phyloP scores from a whole-genome alignment of 1,284 basidiomycete genomes.

The Psilocybe mexicana region DNA sequence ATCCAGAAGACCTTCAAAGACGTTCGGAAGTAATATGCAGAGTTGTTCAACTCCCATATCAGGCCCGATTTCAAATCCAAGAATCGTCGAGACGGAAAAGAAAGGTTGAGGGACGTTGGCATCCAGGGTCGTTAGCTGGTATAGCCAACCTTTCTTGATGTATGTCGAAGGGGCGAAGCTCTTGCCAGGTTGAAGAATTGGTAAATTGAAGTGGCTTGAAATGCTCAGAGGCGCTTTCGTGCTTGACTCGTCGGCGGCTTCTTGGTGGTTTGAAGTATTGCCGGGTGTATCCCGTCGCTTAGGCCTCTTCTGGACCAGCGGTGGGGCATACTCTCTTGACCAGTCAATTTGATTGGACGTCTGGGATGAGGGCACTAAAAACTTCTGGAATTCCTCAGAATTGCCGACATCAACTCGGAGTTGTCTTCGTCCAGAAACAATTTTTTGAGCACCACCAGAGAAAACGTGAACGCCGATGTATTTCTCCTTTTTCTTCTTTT shows the following conservation, averaged over 20 bases:
- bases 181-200: slow-evolving; percentile 48
- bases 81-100: slow-evolving; percentile 28
- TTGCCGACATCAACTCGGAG: slow-evolving; percentile 41
- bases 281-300: background rate
- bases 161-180: slow-evolving; percentile 51
- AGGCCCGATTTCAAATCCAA: slow-evolving; percentile 43
- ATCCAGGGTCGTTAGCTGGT: slow-evolving; percentile 47
- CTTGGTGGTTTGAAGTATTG: no score
- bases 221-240: slow-evolving; percentile 11
- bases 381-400: slow-evolving; percentile 39
- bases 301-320: background rate
- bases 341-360: background rate
- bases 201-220: slow-evolving; percentile 47
- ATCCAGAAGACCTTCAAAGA: slow-evolving; percentile 46
- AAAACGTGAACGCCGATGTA: slow-evolving; percentile 34
- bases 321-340: slow-evolving; percentile 2
- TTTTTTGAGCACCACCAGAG: slow-evolving; percentile 17
- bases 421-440: slow-evolving; percentile 33
- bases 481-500: slow-evolving; percentile 21
- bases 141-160: slow-evolving; percentile 56
- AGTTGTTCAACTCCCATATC: slow-evolving; percentile 40
- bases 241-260: slow-evolving; percentile 3
- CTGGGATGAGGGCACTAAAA: slow-evolving; percentile 37
- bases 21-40: slow-evolving; percentile 37
- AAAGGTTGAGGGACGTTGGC: slow-evolving; percentile 29